phyloP scores from a whole-genome alignment of 164 flowering plant species.

The Annona squamosa region DNA sequence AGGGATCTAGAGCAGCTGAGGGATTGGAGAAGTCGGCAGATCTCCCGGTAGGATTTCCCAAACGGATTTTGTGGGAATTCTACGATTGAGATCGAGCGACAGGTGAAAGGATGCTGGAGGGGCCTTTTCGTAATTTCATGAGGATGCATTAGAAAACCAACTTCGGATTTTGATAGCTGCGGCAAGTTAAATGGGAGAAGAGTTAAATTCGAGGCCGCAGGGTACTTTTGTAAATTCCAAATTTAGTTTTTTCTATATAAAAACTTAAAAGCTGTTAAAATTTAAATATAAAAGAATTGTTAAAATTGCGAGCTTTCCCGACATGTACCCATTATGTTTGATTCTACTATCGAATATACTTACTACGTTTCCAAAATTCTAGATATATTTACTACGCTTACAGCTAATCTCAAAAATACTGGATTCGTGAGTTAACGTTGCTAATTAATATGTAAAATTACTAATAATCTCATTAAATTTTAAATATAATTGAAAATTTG shows the following conservation, averaged over 20 bases:
- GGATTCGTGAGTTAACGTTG: no score
- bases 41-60: conserved; percentile 31
- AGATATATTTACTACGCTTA: no score
- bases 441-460: no score
- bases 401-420: no score
- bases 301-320: no score
- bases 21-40: conserved; percentile 50
- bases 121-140: background rate
- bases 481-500: no score
- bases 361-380: no score
- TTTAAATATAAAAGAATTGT: no score
- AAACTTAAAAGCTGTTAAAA: no score
- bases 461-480: no score
- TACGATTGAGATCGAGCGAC: background rate
- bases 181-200: background rate
- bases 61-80: conserved; percentile 6
- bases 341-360: no score
- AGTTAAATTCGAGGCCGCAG: background rate
- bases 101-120: background rate
- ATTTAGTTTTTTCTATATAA: background rate
- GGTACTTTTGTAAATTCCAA: background rate
- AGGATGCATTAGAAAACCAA: background rate
- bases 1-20: conserved; percentile 45
- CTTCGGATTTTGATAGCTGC: background rate
- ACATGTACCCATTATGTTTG: no score